Evolutionary conservation across 108 stramenopile genomes (phyloP).

Genomic region (Seminavis robusta): DNA sequence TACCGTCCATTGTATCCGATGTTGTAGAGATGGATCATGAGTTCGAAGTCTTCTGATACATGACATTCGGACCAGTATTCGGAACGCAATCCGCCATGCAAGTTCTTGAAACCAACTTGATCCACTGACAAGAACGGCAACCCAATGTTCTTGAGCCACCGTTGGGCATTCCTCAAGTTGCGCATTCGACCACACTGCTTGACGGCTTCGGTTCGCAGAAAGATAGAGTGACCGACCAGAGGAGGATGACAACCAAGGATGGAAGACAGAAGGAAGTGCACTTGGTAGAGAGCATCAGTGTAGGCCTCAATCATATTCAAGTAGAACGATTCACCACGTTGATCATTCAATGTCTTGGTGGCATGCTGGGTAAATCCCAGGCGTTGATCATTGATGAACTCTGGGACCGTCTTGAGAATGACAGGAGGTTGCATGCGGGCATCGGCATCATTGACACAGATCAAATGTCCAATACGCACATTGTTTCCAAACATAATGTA

Average conservation of each 20-base stretch:
- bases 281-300: conserved; percentile 51
- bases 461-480: conserved; percentile 35
- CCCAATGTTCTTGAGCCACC: conserved; percentile 50
- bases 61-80: conserved; percentile 52
- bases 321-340: conserved; percentile 45
- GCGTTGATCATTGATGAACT: conserved; percentile 44
- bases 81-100: conserved; percentile 26
- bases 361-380: conserved; percentile 60
- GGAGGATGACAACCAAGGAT: conserved; percentile 59
- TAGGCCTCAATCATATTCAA: conserved; percentile 39
- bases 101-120: conserved; percentile 42
- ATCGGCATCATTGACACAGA: conserved; percentile 50
- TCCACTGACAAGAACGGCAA: conserved; percentile 47
- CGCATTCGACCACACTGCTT: conserved; percentile 52
- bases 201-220: conserved; percentile 49
- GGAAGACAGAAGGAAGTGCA: conserved; percentile 42
- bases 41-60: conserved; percentile 58
- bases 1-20: conserved; percentile 59
- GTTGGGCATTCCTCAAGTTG: conserved; percentile 44
- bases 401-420: conserved; percentile 52
- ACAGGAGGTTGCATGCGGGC: conserved; percentile 46
- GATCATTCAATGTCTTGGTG: conserved; percentile 52
- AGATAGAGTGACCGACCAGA: conserved; percentile 56
- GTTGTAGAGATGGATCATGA: conserved; percentile 60
- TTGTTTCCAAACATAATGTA: conserved; percentile 46